phyloP scores from a whole-genome alignment of 495 filamentous ascomycete genomes.

The Entonaema liquescens region DNA sequence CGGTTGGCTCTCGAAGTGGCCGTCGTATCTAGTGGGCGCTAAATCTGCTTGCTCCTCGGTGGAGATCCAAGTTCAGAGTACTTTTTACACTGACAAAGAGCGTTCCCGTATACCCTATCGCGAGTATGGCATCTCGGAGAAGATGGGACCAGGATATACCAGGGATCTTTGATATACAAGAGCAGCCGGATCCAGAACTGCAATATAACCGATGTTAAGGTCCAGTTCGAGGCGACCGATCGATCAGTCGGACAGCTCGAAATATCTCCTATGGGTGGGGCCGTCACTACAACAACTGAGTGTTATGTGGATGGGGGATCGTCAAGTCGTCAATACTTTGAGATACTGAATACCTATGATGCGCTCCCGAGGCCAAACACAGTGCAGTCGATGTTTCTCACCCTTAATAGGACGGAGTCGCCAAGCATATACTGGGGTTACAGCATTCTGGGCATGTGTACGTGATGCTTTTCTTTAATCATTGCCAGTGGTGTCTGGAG shows the following conservation, averaged over 20 bases:
- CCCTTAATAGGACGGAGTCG: conserved; percentile 6
- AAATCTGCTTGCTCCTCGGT: conserved; percentile 38
- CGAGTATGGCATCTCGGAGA: conserved; percentile 33
- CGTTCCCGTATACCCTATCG: conserved; percentile 43
- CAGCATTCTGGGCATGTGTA: conserved; percentile 12
- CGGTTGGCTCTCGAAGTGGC: conserved; percentile 40
- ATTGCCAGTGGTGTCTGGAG: too few species aligned
- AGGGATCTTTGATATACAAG: conserved; percentile 41
- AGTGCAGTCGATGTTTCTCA: conserved; percentile 12
- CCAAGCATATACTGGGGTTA: conserved; percentile 21
- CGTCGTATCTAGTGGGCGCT: conserved; percentile 44
- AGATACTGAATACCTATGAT: conserved; percentile 41
- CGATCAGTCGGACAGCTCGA: conserved; percentile 28
- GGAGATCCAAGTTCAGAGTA: conserved; percentile 36
- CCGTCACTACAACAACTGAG: conserved; percentile 21
- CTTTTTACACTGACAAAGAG: conserved; percentile 46
- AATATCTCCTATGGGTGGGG: conserved; percentile 21
- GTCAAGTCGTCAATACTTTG: conserved; percentile 17
- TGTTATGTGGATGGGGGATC: conserved; percentile 24
- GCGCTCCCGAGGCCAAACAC: conserved; percentile 35
- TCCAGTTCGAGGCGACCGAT: conserved; percentile 35
- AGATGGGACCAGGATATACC: conserved; percentile 4
- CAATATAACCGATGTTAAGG: conserved; percentile 35
- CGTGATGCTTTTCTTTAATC: too few species aligned
- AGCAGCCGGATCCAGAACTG: conserved; percentile 42